These are phyloP conservation scores for Gymnopilus junonius DNA, from an alignment of 768 basidiomycete genomes.

Conservation along the genomic window DNA sequence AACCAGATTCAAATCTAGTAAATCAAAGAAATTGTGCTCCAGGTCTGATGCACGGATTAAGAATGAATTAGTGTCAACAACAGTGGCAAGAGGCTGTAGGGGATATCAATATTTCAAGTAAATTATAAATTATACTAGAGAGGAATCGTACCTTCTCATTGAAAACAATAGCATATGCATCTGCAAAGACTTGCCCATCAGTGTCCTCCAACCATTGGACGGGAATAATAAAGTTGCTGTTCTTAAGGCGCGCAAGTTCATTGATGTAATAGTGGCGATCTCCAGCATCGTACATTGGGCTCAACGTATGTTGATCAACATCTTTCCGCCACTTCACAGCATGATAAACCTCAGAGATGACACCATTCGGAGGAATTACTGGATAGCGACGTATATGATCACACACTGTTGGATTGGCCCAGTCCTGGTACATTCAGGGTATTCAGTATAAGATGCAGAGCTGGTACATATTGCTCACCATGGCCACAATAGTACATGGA, in stretches of 20 bases:
- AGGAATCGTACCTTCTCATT: constrained; percentile 10
- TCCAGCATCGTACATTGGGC: constrained; percentile 30
- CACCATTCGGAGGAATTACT: constrained; percentile 24
- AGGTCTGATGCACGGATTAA: constrained; percentile 18
- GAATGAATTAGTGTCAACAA: constrained; percentile 8
- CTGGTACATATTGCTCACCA: constrained; percentile 19
- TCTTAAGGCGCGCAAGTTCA: constrained; percentile 18
- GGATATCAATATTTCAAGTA: neutral
- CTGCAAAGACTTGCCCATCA: constrained; percentile 17
- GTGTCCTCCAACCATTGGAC: constrained; percentile 28
- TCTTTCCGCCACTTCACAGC: constrained; percentile 29
- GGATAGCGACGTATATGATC: constrained; percentile 33
- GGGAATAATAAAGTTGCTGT: constrained; percentile 22
- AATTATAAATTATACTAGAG: neutral
- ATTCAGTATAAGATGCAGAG: neutral
- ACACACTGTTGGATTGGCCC: constrained; percentile 31
- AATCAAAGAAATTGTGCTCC: constrained; percentile 20
- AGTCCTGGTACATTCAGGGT: constrained; percentile 27
- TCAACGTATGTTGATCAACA: constrained; percentile 27
- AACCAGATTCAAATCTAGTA: constrained; percentile 17
- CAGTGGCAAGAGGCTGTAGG: constrained; percentile 12
- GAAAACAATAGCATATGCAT: constrained; percentile 21
- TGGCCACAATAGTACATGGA: constrained; percentile 26
- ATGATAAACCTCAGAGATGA: constrained; percentile 37
- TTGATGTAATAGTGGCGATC: constrained; percentile 22